Conservation (phyloP, 345 rosid species). For the Eucalyptus microcorys region DNA sequence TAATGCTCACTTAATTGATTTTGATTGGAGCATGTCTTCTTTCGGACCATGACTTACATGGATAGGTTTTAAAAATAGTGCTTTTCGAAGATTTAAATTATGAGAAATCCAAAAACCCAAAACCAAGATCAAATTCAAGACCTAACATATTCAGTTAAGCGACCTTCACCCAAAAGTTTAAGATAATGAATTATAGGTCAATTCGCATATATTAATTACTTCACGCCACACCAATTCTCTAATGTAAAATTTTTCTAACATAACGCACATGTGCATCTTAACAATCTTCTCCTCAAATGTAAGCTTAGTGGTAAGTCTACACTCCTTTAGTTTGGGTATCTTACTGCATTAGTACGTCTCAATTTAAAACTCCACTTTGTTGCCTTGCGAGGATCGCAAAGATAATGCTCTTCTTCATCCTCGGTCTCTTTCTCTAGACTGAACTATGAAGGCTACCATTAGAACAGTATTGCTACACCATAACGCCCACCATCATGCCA, state of each 20-base stretch:
- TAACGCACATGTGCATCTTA: not conserved
- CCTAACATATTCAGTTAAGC: accelerated
- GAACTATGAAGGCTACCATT: not conserved
- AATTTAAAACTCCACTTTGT: not conserved
- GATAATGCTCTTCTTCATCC: not conserved
- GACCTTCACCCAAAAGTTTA: no score
- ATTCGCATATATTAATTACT: no score
- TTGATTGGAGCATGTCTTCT: not conserved
- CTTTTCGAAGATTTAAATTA: no score
- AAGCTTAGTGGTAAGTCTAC: not conserved
- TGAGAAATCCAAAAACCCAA: not conserved
- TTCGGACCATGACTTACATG: not conserved
- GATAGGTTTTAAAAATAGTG: not conserved
- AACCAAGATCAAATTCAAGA: not conserved
- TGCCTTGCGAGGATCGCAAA: not conserved
- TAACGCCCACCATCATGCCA: not conserved
- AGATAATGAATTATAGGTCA: not conserved
- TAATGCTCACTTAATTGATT: not conserved
- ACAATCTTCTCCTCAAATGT: no score
- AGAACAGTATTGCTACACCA: accelerated
- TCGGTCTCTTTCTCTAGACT: not conserved
- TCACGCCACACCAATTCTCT: no score
- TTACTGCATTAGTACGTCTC: accelerated
- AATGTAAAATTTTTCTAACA: accelerated
- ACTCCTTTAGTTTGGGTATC: not conserved